These are phyloP conservation scores for Russula ochroleuca DNA, from an alignment of 768 basidiomycete species.

Conservation along the genomic window DNA sequence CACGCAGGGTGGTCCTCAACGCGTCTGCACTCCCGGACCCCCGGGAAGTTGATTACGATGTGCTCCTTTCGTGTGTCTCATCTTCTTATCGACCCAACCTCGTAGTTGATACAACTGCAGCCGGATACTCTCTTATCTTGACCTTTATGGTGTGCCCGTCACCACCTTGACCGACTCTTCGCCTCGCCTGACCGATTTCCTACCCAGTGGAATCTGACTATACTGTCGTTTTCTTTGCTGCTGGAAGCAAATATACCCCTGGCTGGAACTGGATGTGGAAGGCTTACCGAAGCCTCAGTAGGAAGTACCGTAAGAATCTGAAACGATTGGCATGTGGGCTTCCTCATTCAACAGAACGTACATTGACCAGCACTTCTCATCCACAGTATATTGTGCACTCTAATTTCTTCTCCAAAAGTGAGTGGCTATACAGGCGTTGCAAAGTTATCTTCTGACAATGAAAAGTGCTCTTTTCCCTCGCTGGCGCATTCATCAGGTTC, in stretches of 20 bases:
- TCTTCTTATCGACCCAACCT: constrained; percentile 23
- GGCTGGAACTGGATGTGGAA: constrained; percentile 93
- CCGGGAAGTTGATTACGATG: constrained; percentile 67
- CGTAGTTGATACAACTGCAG: constrained; percentile 37
- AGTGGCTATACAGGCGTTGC: constrained; percentile 41
- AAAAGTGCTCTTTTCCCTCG: constrained; percentile 82
- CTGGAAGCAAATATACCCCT: constrained; percentile 68
- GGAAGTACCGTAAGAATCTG: constrained; percentile 85
- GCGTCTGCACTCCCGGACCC: constrained; percentile 84
- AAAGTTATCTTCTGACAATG: constrained; percentile 17
- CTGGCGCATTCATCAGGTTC: constrained; percentile 84
- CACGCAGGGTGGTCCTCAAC: constrained; percentile 71
- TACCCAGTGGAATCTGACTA: constrained; percentile 85
- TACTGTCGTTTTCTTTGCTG: constrained; percentile 81
- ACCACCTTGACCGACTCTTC: background rate
- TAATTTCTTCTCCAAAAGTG: constrained; percentile 72
- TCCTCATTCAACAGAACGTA: background rate
- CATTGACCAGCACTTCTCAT: constrained; percentile 15
- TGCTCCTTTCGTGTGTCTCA: constrained; percentile 54
- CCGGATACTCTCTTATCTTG: constrained; percentile 71
- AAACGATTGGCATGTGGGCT: constrained; percentile 62
- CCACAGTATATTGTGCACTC: constrained; percentile 80
- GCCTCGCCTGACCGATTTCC: background rate
- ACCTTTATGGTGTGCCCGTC: constrained; percentile 62
- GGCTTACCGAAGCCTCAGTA: constrained; percentile 72